Base-by-base conservation (phyloP, 495 filamentous ascomycete species). In the Tuber magnatum region DNA sequence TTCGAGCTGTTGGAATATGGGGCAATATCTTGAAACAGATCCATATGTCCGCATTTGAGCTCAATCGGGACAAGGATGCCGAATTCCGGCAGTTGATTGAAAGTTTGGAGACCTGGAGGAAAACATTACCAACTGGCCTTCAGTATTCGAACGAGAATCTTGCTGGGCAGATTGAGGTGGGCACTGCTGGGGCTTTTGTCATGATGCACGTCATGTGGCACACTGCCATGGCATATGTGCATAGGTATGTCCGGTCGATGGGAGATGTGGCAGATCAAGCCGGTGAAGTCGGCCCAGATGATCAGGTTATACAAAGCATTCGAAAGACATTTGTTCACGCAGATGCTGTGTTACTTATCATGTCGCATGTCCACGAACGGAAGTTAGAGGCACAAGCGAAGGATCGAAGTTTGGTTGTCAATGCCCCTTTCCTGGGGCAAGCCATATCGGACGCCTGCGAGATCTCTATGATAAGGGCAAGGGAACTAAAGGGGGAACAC, bases 131-230 rank as follows among this genome's bases (percentile, higher is more conserved):
- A 42, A 38, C 12, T 24, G 81, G 81, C 44, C 75, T 83, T 48
- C 70, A 80, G 70, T 83, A 83, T 74, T 82, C 81, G 3, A 81
- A 79, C 43, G 81, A 83, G 74, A 83, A 83, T 69, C 76, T 83
- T 76, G 78, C 74, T n/a, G 81, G 76, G 9, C 81, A 83, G 40
- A 82, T 83, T 73, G 79, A 73, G 43, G 78, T 82, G 44, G 81
- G 81, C 40, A 83, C 81, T 24, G 78, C 76, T 39, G 81, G 81
- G 40, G 76, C 81, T 12, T 83, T 82, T 68, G 81, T 83, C 40
- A 83, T 79, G 43, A 83, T 83, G 81, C 81, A 83, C 68, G 81
- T 82, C 46, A 83, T 83, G 81, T 83, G 77, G 79, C 81, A 83
- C 75, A 82, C 79, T 39, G 73, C 81, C 42, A 82, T 82, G 78